Evolutionary conservation across 2,329 filamentous ascomycete species (phyloP).

Genomic region (Hymenoscyphus albidus): DNA sequence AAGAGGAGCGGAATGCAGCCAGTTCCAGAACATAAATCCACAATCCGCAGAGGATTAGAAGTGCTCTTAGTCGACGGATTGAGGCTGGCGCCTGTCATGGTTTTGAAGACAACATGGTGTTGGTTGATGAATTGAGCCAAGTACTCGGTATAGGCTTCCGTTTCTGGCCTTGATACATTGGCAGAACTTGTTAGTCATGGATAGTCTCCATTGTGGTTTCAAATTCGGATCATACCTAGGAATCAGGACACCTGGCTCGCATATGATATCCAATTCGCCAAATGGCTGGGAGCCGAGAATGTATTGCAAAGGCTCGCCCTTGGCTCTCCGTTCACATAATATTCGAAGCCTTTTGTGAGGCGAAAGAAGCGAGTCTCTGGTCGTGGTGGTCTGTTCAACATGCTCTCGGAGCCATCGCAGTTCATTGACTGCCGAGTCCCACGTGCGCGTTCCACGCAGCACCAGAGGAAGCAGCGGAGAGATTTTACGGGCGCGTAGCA

Average conservation of each 20-base stretch:
- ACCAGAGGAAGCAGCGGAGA: conserved; percentile 57
- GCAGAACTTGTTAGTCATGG: conserved; percentile 7
- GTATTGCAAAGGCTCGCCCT: conserved; percentile 81
- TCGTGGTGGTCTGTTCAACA: conserved; percentile 35
- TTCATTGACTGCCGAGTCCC: conserved; percentile 63
- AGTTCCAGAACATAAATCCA: conserved; percentile 88
- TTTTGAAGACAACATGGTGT: background rate
- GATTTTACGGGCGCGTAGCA: conserved; percentile 50
- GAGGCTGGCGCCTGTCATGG: background rate
- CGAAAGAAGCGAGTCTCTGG: conserved; percentile 23
- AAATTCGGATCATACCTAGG: conserved; percentile 53
- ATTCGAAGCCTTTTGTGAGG: conserved; percentile 30
- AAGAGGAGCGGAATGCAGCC: conserved; percentile 85
- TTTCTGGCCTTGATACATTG: conserved; percentile 52
- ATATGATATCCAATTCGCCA: conserved; percentile 74
- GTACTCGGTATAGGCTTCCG: conserved; percentile 62
- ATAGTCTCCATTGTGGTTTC: background rate
- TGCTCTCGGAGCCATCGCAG: conserved; percentile 69
- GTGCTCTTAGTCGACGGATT: background rate
- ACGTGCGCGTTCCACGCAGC: conserved; percentile 59
- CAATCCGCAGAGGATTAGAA: conserved; percentile 48
- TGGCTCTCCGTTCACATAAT: conserved; percentile 48
- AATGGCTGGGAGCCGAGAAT: conserved; percentile 86
- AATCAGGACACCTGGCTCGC: conserved; percentile 75
- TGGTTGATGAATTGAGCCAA: conserved; percentile 39